Percentiles rank a stretch among this genome's conserved stretches.
These are phyloP conservation scores for Sanghuangporus baumii DNA, from an alignment of 1,284 basidiomycete species.

Conservation along the genomic window DNA sequence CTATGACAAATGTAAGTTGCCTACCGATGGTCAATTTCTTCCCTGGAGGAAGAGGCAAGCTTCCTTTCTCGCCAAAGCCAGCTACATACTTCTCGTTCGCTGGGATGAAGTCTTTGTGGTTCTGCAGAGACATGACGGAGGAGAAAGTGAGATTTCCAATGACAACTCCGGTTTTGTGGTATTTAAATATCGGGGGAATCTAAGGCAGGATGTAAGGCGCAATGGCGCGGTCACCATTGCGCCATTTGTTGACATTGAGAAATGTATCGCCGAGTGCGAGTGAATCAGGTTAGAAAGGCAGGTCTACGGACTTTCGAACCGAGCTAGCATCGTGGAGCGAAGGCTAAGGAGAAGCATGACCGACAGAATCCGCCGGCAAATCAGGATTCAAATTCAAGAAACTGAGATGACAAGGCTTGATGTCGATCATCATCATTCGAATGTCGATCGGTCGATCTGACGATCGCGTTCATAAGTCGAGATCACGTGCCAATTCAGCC, in stretches of 20 bases:
- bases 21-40: constrained; percentile 45
- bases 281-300: too few species aligned
- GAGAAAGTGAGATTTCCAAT: not conserved
- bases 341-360: not conserved
- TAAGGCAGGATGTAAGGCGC: not conserved
- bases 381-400: not conserved
- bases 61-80: constrained; percentile 40
- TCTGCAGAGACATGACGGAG: constrained; percentile 6
- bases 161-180: not conserved
- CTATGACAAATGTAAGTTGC: not conserved
- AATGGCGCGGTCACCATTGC: not conserved
- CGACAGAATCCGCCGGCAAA: not conserved
- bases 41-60: constrained; percentile 41
- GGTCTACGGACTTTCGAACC: not conserved
- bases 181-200: not conserved
- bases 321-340: not conserved
- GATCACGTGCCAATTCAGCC: not conserved
- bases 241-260: not conserved
- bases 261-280: not conserved
- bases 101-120: constrained; percentile 27
- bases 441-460: not conserved
- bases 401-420: too few species aligned
- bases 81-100: constrained; percentile 39
- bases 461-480: not conserved
- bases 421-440: too few species aligned